Conservation (phyloP, 1,139 yeast genomes). For the Meyerozyma guilliermondii region DNA sequence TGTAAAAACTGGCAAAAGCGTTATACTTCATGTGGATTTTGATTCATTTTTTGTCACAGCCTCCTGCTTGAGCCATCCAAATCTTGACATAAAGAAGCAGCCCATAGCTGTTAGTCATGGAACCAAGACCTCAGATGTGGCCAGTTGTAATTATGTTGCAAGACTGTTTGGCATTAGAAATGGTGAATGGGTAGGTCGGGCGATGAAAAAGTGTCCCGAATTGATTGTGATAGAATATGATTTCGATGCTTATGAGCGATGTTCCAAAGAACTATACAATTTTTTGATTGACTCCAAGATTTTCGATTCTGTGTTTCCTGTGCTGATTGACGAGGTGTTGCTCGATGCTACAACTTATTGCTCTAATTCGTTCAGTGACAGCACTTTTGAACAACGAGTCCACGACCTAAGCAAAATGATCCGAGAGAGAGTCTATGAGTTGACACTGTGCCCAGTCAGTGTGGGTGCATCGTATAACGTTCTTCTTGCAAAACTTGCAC, state of each 20-base stretch:
- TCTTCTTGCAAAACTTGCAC: constrained; percentile 72
- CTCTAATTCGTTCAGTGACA: constrained; percentile 4
- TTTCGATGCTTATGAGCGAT: constrained; percentile 63
- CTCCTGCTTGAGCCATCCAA: constrained; percentile 56
- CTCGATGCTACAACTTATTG: constrained; percentile 54
- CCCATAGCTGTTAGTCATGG: constrained; percentile 91
- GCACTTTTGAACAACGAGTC: constrained; percentile 12
- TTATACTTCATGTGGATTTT: constrained; percentile 79
- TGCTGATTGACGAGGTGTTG: constrained; percentile 87
- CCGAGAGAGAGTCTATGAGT: constrained; percentile 36
- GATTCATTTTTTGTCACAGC: constrained; percentile 94
- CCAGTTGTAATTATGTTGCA: constrained; percentile 88
- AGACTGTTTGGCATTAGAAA: constrained; percentile 67
- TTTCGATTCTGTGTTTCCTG: constrained; percentile 69
- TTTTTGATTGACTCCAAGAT: constrained; percentile 44
- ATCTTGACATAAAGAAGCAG: constrained; percentile 47
- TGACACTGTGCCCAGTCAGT: constrained; percentile 68
- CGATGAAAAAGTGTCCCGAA: constrained; percentile 60
- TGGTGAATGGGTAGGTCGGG: constrained; percentile 85
- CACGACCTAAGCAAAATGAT: constrained; percentile 31
- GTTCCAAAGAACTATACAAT: constrained; percentile 43
- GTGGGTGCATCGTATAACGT: constrained; percentile 73
- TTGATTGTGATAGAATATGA: constrained; percentile 64
- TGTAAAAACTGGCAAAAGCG: constrained; percentile 9
- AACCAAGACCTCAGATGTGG: constrained; percentile 64